Evolutionary conservation across 495 filamentous ascomycete species (phyloP).

Genomic region (Apiosordaria backusii): DNA sequence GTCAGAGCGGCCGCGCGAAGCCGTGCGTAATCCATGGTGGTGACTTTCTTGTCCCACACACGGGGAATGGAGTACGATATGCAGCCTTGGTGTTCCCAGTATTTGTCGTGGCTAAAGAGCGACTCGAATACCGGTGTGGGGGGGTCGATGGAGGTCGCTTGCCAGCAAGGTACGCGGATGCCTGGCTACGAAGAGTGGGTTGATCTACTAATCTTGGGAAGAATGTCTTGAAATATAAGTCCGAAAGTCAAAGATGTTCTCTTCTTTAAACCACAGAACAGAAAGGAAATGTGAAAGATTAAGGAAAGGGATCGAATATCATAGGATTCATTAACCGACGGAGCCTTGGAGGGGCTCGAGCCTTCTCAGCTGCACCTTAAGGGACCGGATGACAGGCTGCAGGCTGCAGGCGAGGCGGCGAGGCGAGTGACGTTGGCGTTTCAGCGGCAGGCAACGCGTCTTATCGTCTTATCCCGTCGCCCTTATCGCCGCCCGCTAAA

Average conservation of each 20-base stretch:
- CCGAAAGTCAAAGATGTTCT: background rate
- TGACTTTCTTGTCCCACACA: background rate
- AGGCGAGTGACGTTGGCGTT: conserved; percentile 2
- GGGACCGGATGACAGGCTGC: background rate
- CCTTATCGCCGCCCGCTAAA: background rate
- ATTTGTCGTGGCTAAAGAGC: background rate
- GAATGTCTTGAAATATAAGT: no score
- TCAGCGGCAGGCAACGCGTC: conserved; percentile 12
- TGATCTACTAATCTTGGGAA: background rate
- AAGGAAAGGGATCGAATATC: background rate
- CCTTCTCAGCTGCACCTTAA: background rate
- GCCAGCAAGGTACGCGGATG: background rate
- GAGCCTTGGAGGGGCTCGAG: background rate
- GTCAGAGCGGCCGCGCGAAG: conserved; percentile 82
- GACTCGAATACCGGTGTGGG: background rate
- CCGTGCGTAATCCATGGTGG: conserved; percentile 69
- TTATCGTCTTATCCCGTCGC: background rate
- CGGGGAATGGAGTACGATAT: background rate
- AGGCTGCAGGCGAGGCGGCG: conserved; percentile 1
- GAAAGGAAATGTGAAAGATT: background rate
- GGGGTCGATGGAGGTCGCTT: background rate
- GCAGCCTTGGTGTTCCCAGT: background rate
- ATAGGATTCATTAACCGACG: background rate
- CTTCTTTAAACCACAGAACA: background rate
- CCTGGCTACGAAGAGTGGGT: background rate